phyloP scores from a whole-genome alignment of 495 filamentous ascomycete species.

The Penicillium bovifimosum region DNA sequence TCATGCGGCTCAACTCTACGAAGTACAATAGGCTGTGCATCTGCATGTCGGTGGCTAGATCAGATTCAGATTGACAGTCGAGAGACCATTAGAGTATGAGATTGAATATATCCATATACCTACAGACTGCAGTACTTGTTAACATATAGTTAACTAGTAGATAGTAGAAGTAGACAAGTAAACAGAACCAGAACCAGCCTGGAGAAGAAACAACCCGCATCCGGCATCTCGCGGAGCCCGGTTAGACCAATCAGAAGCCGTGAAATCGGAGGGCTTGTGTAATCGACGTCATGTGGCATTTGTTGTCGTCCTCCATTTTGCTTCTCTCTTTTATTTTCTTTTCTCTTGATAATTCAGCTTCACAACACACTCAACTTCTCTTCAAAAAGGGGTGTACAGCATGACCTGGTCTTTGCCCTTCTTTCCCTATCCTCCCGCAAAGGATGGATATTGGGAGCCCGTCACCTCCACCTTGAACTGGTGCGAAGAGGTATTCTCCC shows the following conservation, averaged over 20 bases:
- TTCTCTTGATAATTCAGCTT: not conserved
- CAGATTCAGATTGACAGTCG: too few species aligned
- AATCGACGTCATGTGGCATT: constrained; percentile 24
- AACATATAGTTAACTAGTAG: too few species aligned
- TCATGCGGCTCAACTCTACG: too few species aligned
- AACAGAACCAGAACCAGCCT: not conserved
- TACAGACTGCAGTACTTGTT: not conserved
- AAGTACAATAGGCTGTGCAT: too few species aligned
- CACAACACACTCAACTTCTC: not conserved
- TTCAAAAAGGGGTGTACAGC: constrained; percentile 1
- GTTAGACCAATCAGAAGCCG: constrained; percentile 13
- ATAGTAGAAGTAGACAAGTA: too few species aligned
- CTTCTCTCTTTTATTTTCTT: not conserved
- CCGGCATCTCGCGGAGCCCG: constrained; percentile 22
- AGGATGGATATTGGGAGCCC: constrained; percentile 72
- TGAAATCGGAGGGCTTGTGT: constrained; percentile 5
- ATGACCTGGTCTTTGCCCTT: constrained; percentile 46
- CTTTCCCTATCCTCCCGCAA: constrained; percentile 63
- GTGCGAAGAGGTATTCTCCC: constrained; percentile 72
- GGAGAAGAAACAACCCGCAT: not conserved
- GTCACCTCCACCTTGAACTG: constrained; percentile 89
- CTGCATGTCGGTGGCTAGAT: too few species aligned
- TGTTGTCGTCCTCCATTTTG: not conserved
- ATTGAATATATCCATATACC: not conserved
- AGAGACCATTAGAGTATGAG: too few species aligned